Evolutionary conservation across 768 basidiomycete species (phyloP), one percentile per base, ranked within the genome.

Genomic region (Russula compacta): DNA sequence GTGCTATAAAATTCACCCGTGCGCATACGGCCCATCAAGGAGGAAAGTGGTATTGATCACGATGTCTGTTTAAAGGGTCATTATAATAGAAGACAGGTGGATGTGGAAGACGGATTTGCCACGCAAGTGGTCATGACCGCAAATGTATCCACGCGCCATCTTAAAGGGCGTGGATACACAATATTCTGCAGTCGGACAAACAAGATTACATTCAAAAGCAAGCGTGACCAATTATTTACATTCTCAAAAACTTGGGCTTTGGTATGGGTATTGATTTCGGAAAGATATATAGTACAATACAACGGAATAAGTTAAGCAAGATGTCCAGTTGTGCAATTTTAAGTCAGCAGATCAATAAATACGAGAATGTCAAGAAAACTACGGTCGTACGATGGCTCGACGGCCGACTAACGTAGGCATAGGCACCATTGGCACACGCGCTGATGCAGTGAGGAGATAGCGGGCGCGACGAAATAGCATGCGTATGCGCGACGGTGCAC

Each of bases 401-500:
- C 48, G 60, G 6, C 29, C 35, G 15, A 33, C 4, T 15, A 50
- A 11, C 4, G 4, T 7, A 35, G 32, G 47, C 19, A 10, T 43
- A n/a, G 29, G 42, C 1, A 40, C 24, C 60, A 56, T 52, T 3
- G 49, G 55, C 5, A 21, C 54, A 0, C 50, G 55, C 19, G 50
- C n/a, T 4, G 60, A 39, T 24, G 56, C 51, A 40, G 19, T 42
- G 17, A 62, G 21, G 2, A 63, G 2, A 6, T 29, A 57, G 17
- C 61, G 46, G 3, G 39, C 52, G 6, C 61, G 61, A 4, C 52
- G 61, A 47, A 53, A 48, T 3, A 63, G 19, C 9, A 17, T n/a
- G n/a, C 21, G 57, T 29, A 63, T 43, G 35, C 46, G 52, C 52
- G 61, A 53, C 2, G 35, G 19, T n/a, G 24, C 52, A 46, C 21